phyloP scores from a whole-genome alignment of 225 moss, liverwort and hornwort species.

The Bryoerythrophyllum caledonicum region DNA sequence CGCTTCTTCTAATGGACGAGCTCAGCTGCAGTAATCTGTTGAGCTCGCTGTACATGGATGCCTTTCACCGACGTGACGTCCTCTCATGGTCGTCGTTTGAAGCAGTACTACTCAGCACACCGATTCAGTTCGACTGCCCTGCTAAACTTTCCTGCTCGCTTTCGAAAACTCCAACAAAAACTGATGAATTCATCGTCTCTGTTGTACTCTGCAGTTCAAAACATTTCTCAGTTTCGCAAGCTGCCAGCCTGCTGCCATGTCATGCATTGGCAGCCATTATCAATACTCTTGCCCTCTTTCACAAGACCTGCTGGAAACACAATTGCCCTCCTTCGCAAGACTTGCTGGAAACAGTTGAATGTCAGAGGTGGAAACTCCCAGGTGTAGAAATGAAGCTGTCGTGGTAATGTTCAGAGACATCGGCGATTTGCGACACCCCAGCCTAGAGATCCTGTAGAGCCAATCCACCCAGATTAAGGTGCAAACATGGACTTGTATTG shows the following conservation, averaged over 20 bases:
- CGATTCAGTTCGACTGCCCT: not conserved
- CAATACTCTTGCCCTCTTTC: not conserved
- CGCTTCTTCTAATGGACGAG: not conserved
- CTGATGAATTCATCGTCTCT: not conserved
- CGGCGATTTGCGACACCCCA: not conserved
- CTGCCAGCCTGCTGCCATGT: not conserved
- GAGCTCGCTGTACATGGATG: not conserved
- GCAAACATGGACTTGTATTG: conserved; percentile 27
- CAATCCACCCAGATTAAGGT: conserved; percentile 11
- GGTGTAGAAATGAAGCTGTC: conserved; percentile 24
- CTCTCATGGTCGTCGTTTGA: conserved; percentile 1
- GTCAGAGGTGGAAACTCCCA: conserved; percentile 19
- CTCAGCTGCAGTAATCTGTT: conserved; percentile 6
- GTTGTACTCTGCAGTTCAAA: not conserved
- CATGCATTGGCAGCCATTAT: not conserved
- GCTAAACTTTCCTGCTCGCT: conserved; percentile 12
- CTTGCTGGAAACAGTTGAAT: not conserved
- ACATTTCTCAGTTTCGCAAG: not conserved
- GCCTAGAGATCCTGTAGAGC: conserved; percentile 29
- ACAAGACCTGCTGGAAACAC: conserved; percentile 22
- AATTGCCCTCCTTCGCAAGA: not conserved
- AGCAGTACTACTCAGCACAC: conserved; percentile 16
- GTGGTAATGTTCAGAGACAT: conserved; percentile 5
- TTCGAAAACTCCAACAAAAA: not conserved
- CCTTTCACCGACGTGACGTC: conserved; percentile 3